Base-by-base conservation (phyloP, 352 stramenopile species). In the Pythium volutum region DNA sequence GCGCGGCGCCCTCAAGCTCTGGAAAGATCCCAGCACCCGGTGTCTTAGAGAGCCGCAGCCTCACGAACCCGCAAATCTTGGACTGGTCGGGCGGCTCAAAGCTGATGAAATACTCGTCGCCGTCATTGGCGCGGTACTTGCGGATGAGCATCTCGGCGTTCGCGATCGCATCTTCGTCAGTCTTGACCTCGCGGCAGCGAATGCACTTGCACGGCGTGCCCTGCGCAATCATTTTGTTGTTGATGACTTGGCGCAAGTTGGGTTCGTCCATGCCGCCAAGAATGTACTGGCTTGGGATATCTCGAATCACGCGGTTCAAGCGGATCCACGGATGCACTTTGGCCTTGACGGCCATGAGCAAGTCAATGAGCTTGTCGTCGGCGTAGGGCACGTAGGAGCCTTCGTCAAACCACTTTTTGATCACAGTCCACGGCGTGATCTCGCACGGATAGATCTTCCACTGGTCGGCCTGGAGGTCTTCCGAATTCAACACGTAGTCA, bases 371-470 rank as follows among this genome's bases (percentile, higher is more conserved):
- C 66, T 88, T 87, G 18, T 89, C 72, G 31, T 97, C 92, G 5
- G 73, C 50, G 68, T 98, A 98, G 38, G 92, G 92, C 20, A 93
- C 75, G 72, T 96, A 98, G 27, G 70, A 77, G 16, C 91, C 91
- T 62, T 78, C 75, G 33, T 97, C 86, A 45, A 90, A 97, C 86
- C 86, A 95, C 69, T 91, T 91, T 70, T 95, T 95, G 54, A 95
- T 95, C 27, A 95, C 81, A 1, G 84, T 93, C 88, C 88, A 97
- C 1, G 89, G 89, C 26, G 89, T 95, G 56, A 97, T 91, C 69
- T 97, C 90, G 67, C 89, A 97, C 42, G 92, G 92, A 33, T 98
- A 98, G 70, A 98, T 97, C 77, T 98, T 98, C 91, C 91, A 97
- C 71, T 97, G 91, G 59, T 98, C 92, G 1, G 90, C 89, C 65